A percentile compares a stretch with the other conserved stretches of the same genome.
These are phyloP conservation scores for Phytopythium helicoides DNA, from an alignment of 352 stramenopile species.

Conservation along the genomic window DNA sequence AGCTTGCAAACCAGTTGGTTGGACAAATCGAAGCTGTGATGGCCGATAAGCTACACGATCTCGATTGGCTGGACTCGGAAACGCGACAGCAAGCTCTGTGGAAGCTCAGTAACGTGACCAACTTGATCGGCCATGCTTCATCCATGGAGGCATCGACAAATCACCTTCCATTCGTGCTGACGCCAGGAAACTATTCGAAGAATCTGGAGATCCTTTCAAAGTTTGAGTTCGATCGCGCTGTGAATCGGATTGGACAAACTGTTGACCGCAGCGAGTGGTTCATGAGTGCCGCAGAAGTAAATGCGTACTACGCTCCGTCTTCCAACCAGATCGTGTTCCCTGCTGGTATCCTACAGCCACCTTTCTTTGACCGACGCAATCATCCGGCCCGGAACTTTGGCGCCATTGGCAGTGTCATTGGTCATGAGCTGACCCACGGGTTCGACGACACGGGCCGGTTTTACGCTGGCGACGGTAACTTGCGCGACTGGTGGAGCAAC, in stretches of 20 bases:
- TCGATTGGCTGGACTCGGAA: constrained; percentile 87
- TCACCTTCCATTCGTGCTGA: constrained; percentile 59
- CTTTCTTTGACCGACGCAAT: constrained; percentile 86
- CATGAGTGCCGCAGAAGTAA: constrained; percentile 93
- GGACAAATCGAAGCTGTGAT: constrained; percentile 80
- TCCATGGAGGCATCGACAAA: constrained; percentile 25
- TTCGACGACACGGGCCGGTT: constrained; percentile 93
- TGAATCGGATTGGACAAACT: constrained; percentile 29
- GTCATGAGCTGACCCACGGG: constrained; percentile 95
- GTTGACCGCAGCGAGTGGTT: constrained; percentile 79
- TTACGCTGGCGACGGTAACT: constrained; percentile 86
- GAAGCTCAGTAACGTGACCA: constrained; percentile 86
- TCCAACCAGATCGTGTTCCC: constrained; percentile 95
- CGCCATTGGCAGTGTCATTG: constrained; percentile 91
- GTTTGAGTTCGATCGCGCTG: constrained; percentile 40
- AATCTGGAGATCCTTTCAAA: constrained; percentile 52
- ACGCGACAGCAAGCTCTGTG: constrained; percentile 80
- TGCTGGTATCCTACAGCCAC: constrained; percentile 93
- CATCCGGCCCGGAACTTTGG: constrained; percentile 93
- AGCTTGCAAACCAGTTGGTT: constrained; percentile 83
- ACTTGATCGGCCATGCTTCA: constrained; percentile 57
- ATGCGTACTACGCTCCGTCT: constrained; percentile 82
- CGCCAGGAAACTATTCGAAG: constrained; percentile 21
- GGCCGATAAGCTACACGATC: constrained; percentile 61
- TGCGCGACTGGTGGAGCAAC: constrained; percentile 93